Percentiles rank a stretch among this genome's conserved stretches.
Evolutionary conservation across 1,284 basidiomycete species (phyloP).

Genomic region (Marasmius oreades): DNA sequence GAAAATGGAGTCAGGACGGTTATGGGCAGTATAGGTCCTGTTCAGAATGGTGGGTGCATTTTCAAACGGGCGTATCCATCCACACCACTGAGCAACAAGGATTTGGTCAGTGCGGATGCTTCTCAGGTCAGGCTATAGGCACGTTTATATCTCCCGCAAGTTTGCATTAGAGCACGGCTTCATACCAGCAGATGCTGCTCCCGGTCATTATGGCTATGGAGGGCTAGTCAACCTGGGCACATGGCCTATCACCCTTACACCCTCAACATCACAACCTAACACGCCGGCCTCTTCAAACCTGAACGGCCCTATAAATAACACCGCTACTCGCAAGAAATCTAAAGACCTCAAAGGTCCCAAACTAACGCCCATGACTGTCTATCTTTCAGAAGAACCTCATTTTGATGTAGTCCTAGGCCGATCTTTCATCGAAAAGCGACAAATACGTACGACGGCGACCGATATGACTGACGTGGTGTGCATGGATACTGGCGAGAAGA

Average conservation of each 20-base stretch:
- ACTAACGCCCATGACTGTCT: conserved; percentile 48
- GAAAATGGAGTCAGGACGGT: conserved; percentile 94
- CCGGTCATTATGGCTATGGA: conserved; percentile 82
- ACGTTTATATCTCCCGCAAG: conserved; percentile 93
- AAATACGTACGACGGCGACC: conserved; percentile 75
- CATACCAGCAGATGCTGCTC: conserved; percentile 80
- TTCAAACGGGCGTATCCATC: conserved; percentile 9
- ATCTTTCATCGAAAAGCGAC: conserved; percentile 90
- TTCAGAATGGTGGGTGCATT: conserved; percentile 67
- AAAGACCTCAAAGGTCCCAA: conserved; percentile 21
- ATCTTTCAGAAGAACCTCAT: conserved; percentile 91
- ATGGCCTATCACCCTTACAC: conserved; percentile 68
- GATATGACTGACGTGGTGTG: conserved; percentile 93
- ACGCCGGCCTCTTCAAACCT: too few species aligned
- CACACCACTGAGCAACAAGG: not conserved
- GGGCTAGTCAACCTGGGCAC: conserved; percentile 80
- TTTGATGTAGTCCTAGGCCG: conserved; percentile 96
- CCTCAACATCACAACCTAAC: conserved; percentile 30
- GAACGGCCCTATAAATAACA: not conserved
- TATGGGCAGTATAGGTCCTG: conserved; percentile 87
- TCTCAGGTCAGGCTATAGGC: conserved; percentile 88
- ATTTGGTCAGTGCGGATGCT: conserved; percentile 76
- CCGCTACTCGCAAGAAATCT: conserved; percentile 3
- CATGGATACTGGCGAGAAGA: conserved; percentile 92
- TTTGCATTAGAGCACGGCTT: conserved; percentile 91